These are phyloP conservation scores for Mycena amicta DNA, from an alignment of 768 basidiomycete species.

Conservation along the genomic window DNA sequence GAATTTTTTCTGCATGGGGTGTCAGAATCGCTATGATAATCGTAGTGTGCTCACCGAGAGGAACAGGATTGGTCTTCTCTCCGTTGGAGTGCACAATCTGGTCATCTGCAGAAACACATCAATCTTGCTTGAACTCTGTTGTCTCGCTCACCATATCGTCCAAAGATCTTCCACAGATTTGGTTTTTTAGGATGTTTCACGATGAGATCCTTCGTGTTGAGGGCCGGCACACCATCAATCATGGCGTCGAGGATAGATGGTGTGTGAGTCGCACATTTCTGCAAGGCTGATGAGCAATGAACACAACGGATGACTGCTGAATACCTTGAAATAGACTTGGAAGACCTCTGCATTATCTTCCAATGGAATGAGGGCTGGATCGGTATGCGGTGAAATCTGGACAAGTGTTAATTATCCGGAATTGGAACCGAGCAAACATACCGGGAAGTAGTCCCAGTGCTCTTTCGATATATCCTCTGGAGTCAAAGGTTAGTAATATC, in stretches of 20 bases:
- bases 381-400: constrained; percentile 1
- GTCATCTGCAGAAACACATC: constrained; percentile 42
- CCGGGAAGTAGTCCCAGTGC: not conserved
- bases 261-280: constrained; percentile 17
- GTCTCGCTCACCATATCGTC: not conserved
- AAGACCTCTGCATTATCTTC: not conserved
- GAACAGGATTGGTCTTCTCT: constrained; percentile 42
- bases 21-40: constrained; percentile 2
- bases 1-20: constrained; percentile 31
- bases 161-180: constrained; percentile 29
- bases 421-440: too few species aligned
- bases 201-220: constrained; percentile 37
- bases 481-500: too few species aligned
- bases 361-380: constrained; percentile 1
- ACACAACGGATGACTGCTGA: not conserved
- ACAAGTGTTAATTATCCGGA: too few species aligned
- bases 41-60: constrained; percentile 27
- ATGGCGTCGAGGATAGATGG: constrained; percentile 28
- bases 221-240: constrained; percentile 29
- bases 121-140: too few species aligned
- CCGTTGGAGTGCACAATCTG: constrained; percentile 43
- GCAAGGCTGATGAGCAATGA: not conserved
- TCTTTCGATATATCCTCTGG: not conserved
- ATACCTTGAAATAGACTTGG: constrained; percentile 9
- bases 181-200: constrained; percentile 35